A percentile compares a stretch with the other conserved stretches of the same genome.
phyloP scores from a whole-genome alignment of 2,329 filamentous ascomycete species.

The Cladophialophora psammophila region DNA sequence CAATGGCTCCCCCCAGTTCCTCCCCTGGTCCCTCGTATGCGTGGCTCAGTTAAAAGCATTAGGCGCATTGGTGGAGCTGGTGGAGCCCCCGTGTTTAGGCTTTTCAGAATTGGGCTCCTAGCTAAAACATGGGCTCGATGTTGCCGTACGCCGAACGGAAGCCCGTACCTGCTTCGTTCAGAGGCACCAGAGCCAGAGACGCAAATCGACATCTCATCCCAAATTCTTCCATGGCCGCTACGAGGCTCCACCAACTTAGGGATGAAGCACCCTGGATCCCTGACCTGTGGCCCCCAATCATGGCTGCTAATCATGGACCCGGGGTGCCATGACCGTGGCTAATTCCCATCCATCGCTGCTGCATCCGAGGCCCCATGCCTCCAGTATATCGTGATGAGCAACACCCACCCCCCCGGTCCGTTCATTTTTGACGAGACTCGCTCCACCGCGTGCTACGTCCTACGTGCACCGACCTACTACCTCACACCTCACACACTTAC shows the following conservation, averaged over 20 bases:
- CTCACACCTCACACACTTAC: slow-evolving; percentile 16
- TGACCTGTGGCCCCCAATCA: slow-evolving; percentile 26
- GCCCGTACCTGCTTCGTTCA: slow-evolving; percentile 12
- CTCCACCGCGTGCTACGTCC: slow-evolving; percentile 17
- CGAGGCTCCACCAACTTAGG: slow-evolving; percentile 18
- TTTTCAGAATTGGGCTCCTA: slow-evolving; percentile 23
- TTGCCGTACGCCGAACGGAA: slow-evolving; percentile 9
- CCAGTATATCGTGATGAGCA: slow-evolving; percentile 11
- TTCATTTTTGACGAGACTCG: slow-evolving; percentile 23
- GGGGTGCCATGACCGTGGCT: slow-evolving; percentile 12
- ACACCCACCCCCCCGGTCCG: slow-evolving; percentile 14
- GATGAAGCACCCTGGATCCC: slow-evolving; percentile 11
- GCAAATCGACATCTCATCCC: slow-evolving; percentile 24
- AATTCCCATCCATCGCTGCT: slow-evolving; percentile 18
- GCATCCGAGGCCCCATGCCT: slow-evolving; percentile 20
- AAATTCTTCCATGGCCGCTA: slow-evolving; percentile 12
- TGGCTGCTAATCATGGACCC: slow-evolving; percentile 10
- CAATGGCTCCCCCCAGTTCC: slow-evolving; percentile 15
- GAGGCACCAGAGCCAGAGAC: neutral
- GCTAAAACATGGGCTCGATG: slow-evolving; percentile 23
- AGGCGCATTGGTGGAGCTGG: slow-evolving; percentile 9
- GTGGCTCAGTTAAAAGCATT: slow-evolving; percentile 27
- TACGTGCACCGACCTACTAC: slow-evolving; percentile 5
- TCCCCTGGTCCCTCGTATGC: neutral
- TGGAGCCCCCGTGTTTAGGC: slow-evolving; percentile 18